Evolutionary conservation across 148 eudicot species (phyloP), one percentile per base, ranked within the genome.

Genomic region (Salicornia ramosissima): DNA sequence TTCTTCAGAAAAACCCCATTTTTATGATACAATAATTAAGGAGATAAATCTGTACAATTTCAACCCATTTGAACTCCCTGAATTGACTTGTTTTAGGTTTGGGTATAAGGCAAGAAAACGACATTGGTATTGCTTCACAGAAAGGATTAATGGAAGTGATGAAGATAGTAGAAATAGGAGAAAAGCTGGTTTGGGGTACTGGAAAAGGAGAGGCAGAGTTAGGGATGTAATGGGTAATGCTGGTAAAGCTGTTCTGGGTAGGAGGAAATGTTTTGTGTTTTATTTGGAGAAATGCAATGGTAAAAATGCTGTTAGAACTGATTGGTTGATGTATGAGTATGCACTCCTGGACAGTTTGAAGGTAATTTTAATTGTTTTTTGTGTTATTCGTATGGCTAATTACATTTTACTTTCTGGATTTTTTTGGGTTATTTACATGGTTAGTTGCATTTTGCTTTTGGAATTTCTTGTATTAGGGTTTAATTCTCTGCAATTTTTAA

Each of bases 311-410:
- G 60, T 34, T 43, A 77, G 39, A 70, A 84, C 86, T n/a, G 72
- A 83, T 52, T 84, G 83, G 82, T 7, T 83, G 12, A 87, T 87
- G 91, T 83, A 87, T 65, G 88, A 87, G 74, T 84, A 87, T 73
- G 79, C 84, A 21, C 80, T 83, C 0, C 33, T 72, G 80, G 80
- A 70, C 14, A 74, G 67, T 58, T 29, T 60, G 21, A 43, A 80
- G 88, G 88, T 84, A 76, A 5, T 65, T 57, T 13, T 6, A 42
- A 0, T 1, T 18, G 5, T 18, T 58, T 16, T 58, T 29, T 58
- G n/a, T n/a, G n/a, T n/a, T n/a, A n/a, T n/a, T n/a, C n/a, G n/a
- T n/a, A n/a, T n/a, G n/a, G n/a, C n/a, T n/a, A n/a, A n/a, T n/a
- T n/a, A n/a, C 10, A 7, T 13, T 26, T 28, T 2, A 7, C 2